These are phyloP conservation scores for Candida ortonii DNA, from an alignment of 805 yeast species.

Conservation along the genomic window DNA sequence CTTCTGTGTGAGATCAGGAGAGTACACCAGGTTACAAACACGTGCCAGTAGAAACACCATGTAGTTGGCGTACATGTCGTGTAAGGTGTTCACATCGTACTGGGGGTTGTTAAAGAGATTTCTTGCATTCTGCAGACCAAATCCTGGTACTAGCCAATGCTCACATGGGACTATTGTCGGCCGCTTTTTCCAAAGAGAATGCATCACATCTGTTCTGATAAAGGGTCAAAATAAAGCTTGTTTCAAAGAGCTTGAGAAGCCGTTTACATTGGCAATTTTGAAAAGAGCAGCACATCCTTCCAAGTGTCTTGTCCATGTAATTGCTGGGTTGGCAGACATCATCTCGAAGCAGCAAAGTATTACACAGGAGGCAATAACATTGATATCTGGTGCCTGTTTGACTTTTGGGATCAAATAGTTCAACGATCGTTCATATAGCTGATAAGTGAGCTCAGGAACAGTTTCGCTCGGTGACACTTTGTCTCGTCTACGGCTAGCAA, in stretches of 20 bases:
- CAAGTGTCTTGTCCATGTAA: slow-evolving; percentile 39
- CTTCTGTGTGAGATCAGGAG: slow-evolving; percentile 13
- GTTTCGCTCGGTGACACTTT: slow-evolving; percentile 11
- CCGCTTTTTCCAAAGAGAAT: slow-evolving; percentile 39
- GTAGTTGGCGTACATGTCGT: slow-evolving; percentile 39
- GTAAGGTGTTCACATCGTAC: slow-evolving; percentile 15
- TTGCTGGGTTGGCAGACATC: slow-evolving; percentile 38
- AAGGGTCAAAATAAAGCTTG: slow-evolving; percentile 42
- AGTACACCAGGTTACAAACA: slow-evolving; percentile 34
- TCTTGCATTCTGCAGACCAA: slow-evolving; percentile 21
- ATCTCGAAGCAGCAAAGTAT: slow-evolving; percentile 38
- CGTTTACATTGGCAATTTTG: slow-evolving; percentile 36
- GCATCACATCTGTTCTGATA: slow-evolving; percentile 42
- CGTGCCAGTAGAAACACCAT: slow-evolving; percentile 38
- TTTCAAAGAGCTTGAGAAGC: slow-evolving; percentile 35
- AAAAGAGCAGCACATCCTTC: slow-evolving; percentile 42
- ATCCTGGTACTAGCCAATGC: slow-evolving; percentile 35
- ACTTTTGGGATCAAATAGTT: slow-evolving; percentile 22
- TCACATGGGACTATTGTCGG: slow-evolving; percentile 35
- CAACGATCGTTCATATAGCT: slow-evolving; percentile 18
- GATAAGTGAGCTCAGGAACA: slow-evolving; percentile 18
- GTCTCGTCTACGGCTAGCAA: slow-evolving; percentile 21
- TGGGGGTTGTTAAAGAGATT: slow-evolving; percentile 21
- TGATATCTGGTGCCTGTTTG: slow-evolving; percentile 14
- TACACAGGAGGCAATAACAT: slow-evolving; percentile 24